phyloP scores from a whole-genome alignment of 768 basidiomycete species.

The Boletus subcaerulescens region DNA sequence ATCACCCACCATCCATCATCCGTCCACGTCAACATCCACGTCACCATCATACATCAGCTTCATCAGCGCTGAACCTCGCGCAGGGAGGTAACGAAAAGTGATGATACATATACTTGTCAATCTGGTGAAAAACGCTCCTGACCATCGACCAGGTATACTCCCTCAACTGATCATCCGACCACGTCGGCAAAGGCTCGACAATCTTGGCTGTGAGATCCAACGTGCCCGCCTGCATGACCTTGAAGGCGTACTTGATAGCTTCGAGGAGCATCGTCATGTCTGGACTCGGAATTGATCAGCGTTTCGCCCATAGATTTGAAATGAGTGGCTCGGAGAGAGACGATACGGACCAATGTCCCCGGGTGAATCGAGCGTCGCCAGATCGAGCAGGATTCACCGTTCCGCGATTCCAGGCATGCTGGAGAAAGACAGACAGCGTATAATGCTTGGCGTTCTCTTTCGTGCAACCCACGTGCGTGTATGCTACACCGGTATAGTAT shows the following conservation, averaged over 20 bases:
- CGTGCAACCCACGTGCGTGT: conserved; percentile 8
- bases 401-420: conserved; percentile 20
- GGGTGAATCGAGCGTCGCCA: conserved; percentile 8
- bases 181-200: conserved; percentile 13
- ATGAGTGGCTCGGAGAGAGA: background rate
- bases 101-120: background rate
- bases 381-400: conserved; percentile 1
- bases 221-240: conserved; percentile 13
- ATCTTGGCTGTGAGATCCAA: conserved; percentile 12
- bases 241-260: conserved; percentile 10
- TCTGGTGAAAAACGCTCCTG: conserved; percentile 8
- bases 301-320: no score
- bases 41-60: no score
- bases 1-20: no score
- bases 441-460: conserved; percentile 13
- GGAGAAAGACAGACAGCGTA: conserved; percentile 4
- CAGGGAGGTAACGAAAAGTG: background rate
- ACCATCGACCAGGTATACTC: conserved; percentile 11
- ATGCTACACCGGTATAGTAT: background rate
- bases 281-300: background rate
- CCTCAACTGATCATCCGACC: conserved; percentile 12
- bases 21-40: no score
- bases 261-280: conserved; percentile 17
- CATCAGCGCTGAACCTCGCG: no score
- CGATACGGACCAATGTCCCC: conserved; percentile 3